Percentiles rank a stretch among this genome's conserved stretches.
Evolutionary conservation across 169 alveolate species (phyloP).

Genomic region (Babesia divergens): DNA sequence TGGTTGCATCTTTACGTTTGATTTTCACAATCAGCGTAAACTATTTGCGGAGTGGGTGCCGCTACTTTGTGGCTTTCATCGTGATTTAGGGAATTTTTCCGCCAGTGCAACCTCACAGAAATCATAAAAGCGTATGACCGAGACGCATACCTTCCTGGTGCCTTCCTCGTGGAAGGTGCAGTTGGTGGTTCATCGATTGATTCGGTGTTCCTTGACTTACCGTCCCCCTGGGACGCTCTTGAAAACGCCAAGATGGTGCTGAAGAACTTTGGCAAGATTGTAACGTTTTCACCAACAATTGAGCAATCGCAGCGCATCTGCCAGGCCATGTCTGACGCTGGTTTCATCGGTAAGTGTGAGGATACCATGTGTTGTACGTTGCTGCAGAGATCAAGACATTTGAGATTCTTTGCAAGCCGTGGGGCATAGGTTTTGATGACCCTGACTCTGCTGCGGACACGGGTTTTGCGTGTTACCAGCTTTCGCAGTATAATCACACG

Average conservation of each 20-base stretch:
- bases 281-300: constrained; percentile 85
- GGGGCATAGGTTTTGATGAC: constrained; percentile 76
- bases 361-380: neutral
- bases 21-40: constrained; percentile 82
- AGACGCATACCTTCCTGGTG: constrained; percentile 49
- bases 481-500: constrained; percentile 57
- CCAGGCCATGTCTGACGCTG: constrained; percentile 54
- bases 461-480: constrained; percentile 43
- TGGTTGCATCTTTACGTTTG: constrained; percentile 86
- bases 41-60: constrained; percentile 72
- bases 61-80: constrained; percentile 16
- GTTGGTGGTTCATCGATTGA: constrained; percentile 66
- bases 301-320: constrained; percentile 83
- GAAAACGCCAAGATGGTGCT: constrained; percentile 71
- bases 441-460: neutral
- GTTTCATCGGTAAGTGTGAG: constrained; percentile 31
- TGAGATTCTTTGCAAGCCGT: constrained; percentile 81
- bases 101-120: constrained; percentile 62
- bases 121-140: constrained; percentile 50
- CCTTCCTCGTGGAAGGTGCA: constrained; percentile 53
- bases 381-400: constrained; percentile 77
- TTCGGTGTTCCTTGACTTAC: constrained; percentile 85
- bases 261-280: constrained; percentile 79
- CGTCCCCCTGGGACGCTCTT: constrained; percentile 88
- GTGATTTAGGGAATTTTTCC: constrained; percentile 79